Evolutionary conservation across 208 protist species (phyloP), one percentile per base, ranked within the genome.

Genomic region (Spongospora subterranea): DNA sequence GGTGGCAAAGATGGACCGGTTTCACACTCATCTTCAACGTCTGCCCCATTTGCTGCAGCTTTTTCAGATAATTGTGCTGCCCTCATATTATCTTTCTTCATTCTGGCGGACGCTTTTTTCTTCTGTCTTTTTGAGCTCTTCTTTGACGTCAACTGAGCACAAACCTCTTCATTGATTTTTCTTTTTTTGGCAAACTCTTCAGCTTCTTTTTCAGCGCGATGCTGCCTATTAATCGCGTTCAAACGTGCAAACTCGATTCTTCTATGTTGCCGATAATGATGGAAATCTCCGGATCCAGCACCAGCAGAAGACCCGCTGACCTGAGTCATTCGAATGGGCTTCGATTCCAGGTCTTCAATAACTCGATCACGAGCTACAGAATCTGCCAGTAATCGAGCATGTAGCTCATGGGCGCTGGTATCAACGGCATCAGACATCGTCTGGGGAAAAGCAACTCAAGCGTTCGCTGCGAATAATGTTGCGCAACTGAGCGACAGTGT

Each of bases 241-340:
- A 82, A 40, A 6, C 71, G 71, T 6, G 71, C 71, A n/a, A 82
- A 43, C n/a, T 82, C 71, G 71, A n/a, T n/a, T 20, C 71, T 6
- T 20, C 71, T 6, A 35, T 82, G n/a, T 43, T 82, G 71, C 71
- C 71, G 71, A 43, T 82, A 82, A 43, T 82, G 71, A n/a, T 82
- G 71, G 71, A 82, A 82, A 43, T 82, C 71, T 20, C 71, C 71
- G n/a, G 35, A 45, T 6, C 71, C 71, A 43, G 71, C 71, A n/a
- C 71, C 71, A n/a, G 71, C 71, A 6, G 71, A 82, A 20, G 35
- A 45, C 35, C 71, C 71, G 13, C 35, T 45, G 6, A n/a, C 35
- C 71, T 82, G 71, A 20, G n/a, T 35, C 6, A 82, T 82, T 43
- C n/a, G 6, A 43, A 82, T 6, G 6, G 71, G 71, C n/a, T 39